A percentile compares a stretch with the other conserved stretches of the same genome.
Conservation (phyloP, 495 filamentous ascomycete species). For the Penicillium daleae region DNA sequence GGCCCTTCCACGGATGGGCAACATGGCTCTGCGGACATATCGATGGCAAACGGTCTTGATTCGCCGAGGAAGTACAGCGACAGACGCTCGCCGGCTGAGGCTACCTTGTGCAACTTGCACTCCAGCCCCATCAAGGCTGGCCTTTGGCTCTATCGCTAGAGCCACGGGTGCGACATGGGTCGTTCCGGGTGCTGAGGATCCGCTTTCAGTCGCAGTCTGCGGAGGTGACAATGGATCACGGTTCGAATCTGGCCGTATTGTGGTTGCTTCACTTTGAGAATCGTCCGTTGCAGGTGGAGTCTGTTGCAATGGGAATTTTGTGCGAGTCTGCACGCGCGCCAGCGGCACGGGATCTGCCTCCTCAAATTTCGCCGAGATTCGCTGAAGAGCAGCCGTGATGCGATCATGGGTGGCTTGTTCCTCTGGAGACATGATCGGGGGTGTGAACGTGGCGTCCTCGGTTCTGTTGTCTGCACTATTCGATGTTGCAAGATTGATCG, state of each 20-base stretch:
- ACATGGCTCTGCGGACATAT: constrained; percentile 20
- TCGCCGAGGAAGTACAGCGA: constrained; percentile 9
- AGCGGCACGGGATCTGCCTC: constrained; percentile 9
- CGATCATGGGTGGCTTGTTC: constrained; percentile 21
- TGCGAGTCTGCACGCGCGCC: not conserved
- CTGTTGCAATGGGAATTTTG: not conserved
- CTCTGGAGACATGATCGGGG: constrained; percentile 13
- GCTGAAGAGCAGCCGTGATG: constrained; percentile 15
- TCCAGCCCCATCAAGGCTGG: constrained; percentile 7
- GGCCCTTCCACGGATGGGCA: constrained; percentile 18
- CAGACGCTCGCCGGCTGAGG: constrained; percentile 1
- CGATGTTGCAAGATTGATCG: not conserved
- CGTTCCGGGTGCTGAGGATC: not conserved
- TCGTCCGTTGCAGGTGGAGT: constrained; percentile 12
- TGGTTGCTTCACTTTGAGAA: constrained; percentile 18
- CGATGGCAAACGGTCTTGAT: constrained; percentile 24
- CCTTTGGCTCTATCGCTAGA: not conserved
- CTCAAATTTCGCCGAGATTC: constrained; percentile 4
- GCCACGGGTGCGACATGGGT: not conserved
- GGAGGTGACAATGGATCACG: constrained; percentile 4
- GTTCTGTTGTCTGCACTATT: not conserved
- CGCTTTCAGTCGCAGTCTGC: constrained; percentile 7
- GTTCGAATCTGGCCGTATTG: constrained; percentile 8
- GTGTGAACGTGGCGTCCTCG: not conserved
- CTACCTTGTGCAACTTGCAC: constrained; percentile 3